A percentile compares a stretch with the other conserved stretches of the same genome.
Evolutionary conservation across 2,329 filamentous ascomycete genomes (phyloP).

Genomic region (Cordyceps cicadae): DNA sequence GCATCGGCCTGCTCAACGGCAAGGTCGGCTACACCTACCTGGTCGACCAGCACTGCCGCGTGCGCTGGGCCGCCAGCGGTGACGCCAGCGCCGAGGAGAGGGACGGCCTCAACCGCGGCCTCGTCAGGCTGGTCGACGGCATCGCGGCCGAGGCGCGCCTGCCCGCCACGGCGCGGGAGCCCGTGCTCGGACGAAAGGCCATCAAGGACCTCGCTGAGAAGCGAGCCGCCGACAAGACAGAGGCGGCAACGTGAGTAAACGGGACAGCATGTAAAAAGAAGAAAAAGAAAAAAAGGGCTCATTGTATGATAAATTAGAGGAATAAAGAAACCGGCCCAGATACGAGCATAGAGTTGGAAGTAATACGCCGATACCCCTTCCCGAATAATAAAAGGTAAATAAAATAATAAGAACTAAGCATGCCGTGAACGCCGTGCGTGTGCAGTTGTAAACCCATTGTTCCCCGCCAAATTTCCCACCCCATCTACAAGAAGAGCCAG

Average conservation of each 20-base stretch:
- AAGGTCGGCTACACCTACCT: conserved; percentile 94
- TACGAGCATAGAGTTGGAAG: conserved; percentile 21
- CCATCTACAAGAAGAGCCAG: conserved; percentile 54
- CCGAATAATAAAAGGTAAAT: neutral
- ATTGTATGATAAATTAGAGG: conserved; percentile 11
- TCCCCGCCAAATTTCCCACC: neutral
- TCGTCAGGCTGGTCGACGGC: conserved; percentile 56
- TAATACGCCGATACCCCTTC: conserved; percentile 28
- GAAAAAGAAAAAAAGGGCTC: neutral
- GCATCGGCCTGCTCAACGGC: conserved; percentile 67
- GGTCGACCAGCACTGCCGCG: conserved; percentile 76
- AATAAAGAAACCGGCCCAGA: neutral
- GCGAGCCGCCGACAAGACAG: neutral
- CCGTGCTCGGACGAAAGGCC: conserved; percentile 18
- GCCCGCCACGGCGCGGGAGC: conserved; percentile 27
- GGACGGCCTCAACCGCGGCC: conserved; percentile 55
- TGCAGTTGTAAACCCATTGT: neutral
- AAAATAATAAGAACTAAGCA: neutral
- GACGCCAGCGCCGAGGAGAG: conserved; percentile 56
- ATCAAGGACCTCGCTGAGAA: conserved; percentile 10
- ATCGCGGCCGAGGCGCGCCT: conserved; percentile 31
- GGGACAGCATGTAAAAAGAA: neutral
- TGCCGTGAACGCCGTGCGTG: conserved; percentile 23
- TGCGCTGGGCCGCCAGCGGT: conserved; percentile 88
- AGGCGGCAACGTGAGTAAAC: neutral